Percentiles rank a stretch among this genome's conserved stretches.
phyloP scores from a whole-genome alignment of 305 asterid species.

The Salvia sclarea region DNA sequence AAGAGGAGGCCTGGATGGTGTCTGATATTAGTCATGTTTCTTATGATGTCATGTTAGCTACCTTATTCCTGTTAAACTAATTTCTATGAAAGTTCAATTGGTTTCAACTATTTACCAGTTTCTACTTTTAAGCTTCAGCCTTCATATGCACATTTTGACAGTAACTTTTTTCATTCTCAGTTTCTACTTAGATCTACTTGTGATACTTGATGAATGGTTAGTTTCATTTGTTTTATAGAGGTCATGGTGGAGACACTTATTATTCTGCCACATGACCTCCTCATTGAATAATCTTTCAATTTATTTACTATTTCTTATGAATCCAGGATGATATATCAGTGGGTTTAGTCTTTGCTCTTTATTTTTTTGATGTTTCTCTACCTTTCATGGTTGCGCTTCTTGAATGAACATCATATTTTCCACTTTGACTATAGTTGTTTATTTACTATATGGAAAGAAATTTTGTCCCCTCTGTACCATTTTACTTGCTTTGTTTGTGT shows the following conservation, averaged over 20 bases:
- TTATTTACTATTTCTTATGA: background rate
- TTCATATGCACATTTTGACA: background rate
- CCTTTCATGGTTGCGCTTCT: background rate
- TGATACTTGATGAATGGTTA: background rate
- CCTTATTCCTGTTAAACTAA: background rate
- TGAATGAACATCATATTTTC: background rate
- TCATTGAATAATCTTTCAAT: background rate
- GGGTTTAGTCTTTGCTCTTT: conserved; percentile 11
- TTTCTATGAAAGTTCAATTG: conserved; percentile 8
- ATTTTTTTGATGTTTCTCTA: background rate
- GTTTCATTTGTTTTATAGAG: conserved; percentile 11
- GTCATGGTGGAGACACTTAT: conserved; percentile 15
- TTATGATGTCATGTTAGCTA: background rate
- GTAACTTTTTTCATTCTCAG: background rate
- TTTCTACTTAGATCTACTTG: conserved; percentile 4
- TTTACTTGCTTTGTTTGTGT: conserved; percentile 4
- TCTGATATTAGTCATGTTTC: conserved; percentile 11
- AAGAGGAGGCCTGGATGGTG: conserved; percentile 1
- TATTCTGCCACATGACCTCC: background rate
- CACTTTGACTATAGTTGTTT: background rate
- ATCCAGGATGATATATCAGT: conserved; percentile 6
- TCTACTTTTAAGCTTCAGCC: background rate
- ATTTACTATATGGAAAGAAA: background rate
- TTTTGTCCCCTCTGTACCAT: background rate
- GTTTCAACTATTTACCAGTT: background rate